Conservation (phyloP, 2,329 filamentous ascomycete species). For the Arthroderma sp. region DNA sequence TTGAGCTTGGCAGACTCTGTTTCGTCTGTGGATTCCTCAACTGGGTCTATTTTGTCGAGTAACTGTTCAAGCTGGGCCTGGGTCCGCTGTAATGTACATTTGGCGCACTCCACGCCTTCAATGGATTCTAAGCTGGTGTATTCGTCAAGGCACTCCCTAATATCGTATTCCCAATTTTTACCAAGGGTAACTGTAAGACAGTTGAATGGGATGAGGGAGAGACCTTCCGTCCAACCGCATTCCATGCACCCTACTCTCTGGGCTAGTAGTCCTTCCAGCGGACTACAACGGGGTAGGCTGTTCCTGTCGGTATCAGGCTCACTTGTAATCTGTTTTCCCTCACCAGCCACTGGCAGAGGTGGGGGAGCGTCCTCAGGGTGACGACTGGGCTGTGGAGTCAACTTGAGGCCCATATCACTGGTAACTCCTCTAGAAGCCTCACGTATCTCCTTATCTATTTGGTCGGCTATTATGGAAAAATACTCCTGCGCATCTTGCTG, state of each 20-base stretch:
- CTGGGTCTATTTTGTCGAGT: constrained; percentile 34
- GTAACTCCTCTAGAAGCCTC: constrained; percentile 38
- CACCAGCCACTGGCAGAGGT: constrained; percentile 11
- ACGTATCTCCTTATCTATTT: constrained; percentile 65
- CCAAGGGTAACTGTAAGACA: constrained; percentile 79
- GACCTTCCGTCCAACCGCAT: constrained; percentile 76
- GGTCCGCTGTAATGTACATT: constrained; percentile 64
- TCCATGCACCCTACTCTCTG: constrained; percentile 77
- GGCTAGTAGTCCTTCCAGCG: constrained; percentile 74
- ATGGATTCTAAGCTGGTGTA: constrained; percentile 79
- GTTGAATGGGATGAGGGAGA: constrained; percentile 87
- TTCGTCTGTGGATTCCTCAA: constrained; percentile 19
- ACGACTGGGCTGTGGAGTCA: constrained; percentile 5
- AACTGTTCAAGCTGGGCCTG: constrained; percentile 43
- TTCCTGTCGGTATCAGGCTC: constrained; percentile 7
- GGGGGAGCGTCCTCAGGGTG: background rate
- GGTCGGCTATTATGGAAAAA: constrained; percentile 76
- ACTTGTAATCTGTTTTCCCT: constrained; percentile 12
- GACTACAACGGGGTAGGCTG: constrained; percentile 47
- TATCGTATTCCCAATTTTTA: constrained; percentile 50
- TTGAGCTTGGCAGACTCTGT: constrained; percentile 18
- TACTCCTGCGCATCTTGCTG: constrained; percentile 98
- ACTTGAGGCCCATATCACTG: constrained; percentile 33
- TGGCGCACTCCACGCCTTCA: constrained; percentile 78
- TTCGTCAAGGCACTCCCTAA: constrained; percentile 69